Base-by-base conservation (phyloP, 805 yeast genomes). In the Hanseniaspora clermontiae region DNA sequence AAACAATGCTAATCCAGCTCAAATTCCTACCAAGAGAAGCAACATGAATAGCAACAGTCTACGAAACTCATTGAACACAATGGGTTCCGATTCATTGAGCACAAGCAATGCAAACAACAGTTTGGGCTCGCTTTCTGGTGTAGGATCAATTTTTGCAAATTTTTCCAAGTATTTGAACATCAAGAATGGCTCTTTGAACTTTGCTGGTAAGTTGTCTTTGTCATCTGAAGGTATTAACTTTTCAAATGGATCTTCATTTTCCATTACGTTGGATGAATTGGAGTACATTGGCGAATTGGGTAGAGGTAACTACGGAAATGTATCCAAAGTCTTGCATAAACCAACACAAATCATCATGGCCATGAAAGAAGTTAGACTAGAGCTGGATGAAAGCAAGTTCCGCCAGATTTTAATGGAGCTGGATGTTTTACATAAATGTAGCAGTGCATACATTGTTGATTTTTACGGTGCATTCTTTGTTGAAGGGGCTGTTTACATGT, bases 401-500 rank as follows among this genome's bases (percentile, higher is more conserved):
- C 78, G 91, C 59, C 97, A 93, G 66, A 93, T 93, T 61, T 73
- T 93, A 63, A 93, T 93, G 97, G 98, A 93, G 68, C 74, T 93
- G 59, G 97, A 93, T 64, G 84, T 93, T 54, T 76, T 93, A 61
- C 97, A 93, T 71, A 86, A 84, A 64, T 93, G 97, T 71, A 79
- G 80, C 61, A 83, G 95, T 15, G 95, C 93, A 2, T 87, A 81
- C 67, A 90, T 93, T 66, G 96, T 93, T 43, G 97, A 91, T 64
- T 93, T 93, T 64, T 93, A 87, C 66, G 98, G 98, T 45, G 98
- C 98, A 1, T 91, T 91, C 66, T 93, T 91, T 66, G 88, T 88
- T 36, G 98, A 93, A 70, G 96, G 97, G 49, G 96, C 97, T 0
- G 98, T 91, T 31, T 93, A 90, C 71, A 88, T 91, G 87, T 93